These are phyloP conservation scores for Parascedosporium putredinis DNA, from an alignment of 2,329 filamentous ascomycete genomes.

Conservation along the genomic window DNA sequence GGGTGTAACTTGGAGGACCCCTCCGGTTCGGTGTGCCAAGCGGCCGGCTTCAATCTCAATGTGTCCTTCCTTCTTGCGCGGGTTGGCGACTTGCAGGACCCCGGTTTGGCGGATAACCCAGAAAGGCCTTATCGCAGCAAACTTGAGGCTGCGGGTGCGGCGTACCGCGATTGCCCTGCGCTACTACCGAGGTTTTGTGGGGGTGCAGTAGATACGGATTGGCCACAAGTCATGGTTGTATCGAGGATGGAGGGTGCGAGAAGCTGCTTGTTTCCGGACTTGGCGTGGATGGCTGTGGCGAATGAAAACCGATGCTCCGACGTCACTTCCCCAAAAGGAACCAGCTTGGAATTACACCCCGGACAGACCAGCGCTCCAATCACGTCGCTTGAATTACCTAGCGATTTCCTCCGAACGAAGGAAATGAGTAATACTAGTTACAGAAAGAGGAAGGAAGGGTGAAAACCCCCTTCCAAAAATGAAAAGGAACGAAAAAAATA, in stretches of 20 bases:
- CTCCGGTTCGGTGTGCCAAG: neutral
- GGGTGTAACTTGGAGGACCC: no score
- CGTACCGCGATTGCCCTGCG: neutral
- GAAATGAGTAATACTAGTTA: no score
- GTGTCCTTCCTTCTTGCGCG: no score
- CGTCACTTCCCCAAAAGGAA: slow-evolving; percentile 4
- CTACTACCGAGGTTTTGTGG: slow-evolving; percentile 5
- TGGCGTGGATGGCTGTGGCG: neutral
- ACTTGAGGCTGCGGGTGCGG: neutral
- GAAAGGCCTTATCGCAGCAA: slow-evolving; percentile 6
- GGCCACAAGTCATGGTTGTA: no score
- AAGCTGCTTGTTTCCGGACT: neutral
- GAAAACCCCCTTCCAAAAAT: neutral
- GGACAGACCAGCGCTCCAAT: neutral
- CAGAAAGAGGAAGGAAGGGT: neutral
- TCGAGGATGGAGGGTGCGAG: neutral
- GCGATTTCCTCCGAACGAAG: no score
- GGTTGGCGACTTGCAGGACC: neutral
- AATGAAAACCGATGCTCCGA: neutral
- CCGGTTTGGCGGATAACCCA: neutral
- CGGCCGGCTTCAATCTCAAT: no score
- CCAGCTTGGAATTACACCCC: neutral
- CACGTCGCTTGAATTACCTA: neutral
- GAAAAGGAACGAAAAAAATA: no score
- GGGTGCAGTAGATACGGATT: neutral